Evolutionary conservation across 805 yeast genomes (phyloP), one percentile per base, ranked within the genome.

Genomic region (Sugiyamaella boreocaroliniensis): DNA sequence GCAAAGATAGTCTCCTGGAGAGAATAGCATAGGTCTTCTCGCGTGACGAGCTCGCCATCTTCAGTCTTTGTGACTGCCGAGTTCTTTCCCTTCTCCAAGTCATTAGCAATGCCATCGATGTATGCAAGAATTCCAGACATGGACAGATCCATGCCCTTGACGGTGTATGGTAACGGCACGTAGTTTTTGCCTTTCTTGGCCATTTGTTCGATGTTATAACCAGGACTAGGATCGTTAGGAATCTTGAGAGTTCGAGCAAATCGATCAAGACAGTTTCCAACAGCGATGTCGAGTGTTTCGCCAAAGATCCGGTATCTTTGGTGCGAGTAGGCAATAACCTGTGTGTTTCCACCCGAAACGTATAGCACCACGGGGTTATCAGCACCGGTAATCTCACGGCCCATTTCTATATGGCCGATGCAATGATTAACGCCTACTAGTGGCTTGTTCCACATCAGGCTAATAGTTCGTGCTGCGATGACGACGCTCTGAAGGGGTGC

Each of bases 371-470:
- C 98, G 0, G 99, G 99, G 64, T 93, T 92, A n/a, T 76, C 77
- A 0, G 98, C 98, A n/a, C 93, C 95, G 0, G 99, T 93, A 64
- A 93, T 92, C 64, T 92, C 98, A 55, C 99, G 75, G 11, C 99
- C 99, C 99, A 93, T 93, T 67, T 93, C 99, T 56, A 93, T 93
- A 68, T 93, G 99, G 0, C 99, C 99, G 40, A 93, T 81, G 69
- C 99, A 93, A 68, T 93, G 99, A 64, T 93, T 93, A 2, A 93
- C 99, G 0, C 98, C 98, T 7, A 93, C 84, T 32, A 93, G 68
- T 0, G 99, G 98, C 19, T 86, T 71, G 1, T 78, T 66, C 95
- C 96, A 89, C 59, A 92, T 65, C 60, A 85, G 81, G 8, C 89
- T 74, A 40, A 90, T 70, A 0, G 97, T 83, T 64, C 99, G 74